Base-by-base conservation (phyloP, 345 rosid species). In the Clausena lansium region DNA sequence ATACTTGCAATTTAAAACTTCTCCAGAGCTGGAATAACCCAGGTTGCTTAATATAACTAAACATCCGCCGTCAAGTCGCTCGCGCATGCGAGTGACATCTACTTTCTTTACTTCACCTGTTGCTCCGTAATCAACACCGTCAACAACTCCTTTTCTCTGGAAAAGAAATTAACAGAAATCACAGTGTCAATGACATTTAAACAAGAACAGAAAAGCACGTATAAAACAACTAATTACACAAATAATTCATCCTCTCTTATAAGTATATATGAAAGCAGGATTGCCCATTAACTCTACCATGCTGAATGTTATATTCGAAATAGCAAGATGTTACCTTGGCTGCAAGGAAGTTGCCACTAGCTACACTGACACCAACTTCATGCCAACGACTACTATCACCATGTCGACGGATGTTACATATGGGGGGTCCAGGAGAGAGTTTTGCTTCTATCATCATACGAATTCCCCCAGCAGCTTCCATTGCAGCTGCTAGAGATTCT, bases 1-100 rank as follows among this genome's bases (percentile, higher is more conserved):
- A 74, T 91, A 95, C 99, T 95, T 95, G 99, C 99, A 95, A 81
- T 92, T 95, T 55, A 95, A 85, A 81, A 95, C 98, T 89, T 95
- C 98, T 78, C 99, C 99, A 50, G 98, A 88, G 81, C 98, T 93
- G 66, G 99, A 95, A 80, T 92, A 87, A 14, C 99, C 99, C 77
- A 95, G 83, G 88, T 95, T 95, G 89, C 94, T 95, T 78, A 95
- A 71, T 75, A 92, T 76, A 74, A 92, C 96, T 60, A 95, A 84
- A 78, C 96, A 92, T 76, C 93, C 97, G 84, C 89, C 83, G 80
- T 93, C 95, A 83, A 93, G 98, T 85, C 99, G 89, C 84, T 95
- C 92, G 3, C 90, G 82, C 84, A 95, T 91, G 73, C 97, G 93
- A 82, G 82, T 77, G 38, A 90, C 94, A 76, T 95, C 98, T 74